These are phyloP conservation scores for Withania somnifera DNA, from an alignment of 305 asterid species.

Conservation along the genomic window DNA sequence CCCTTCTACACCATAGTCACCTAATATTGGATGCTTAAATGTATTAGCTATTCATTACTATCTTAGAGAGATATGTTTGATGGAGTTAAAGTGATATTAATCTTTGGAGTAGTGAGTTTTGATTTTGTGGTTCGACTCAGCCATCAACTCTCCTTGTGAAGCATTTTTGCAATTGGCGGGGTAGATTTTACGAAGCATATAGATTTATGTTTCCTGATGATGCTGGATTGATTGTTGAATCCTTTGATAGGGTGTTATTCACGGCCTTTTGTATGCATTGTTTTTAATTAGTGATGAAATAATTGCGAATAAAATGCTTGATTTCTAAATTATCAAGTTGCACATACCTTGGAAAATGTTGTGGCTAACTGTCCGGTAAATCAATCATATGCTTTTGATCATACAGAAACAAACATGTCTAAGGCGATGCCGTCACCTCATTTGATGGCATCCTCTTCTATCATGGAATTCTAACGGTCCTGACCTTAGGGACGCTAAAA, in stretches of 20 bases:
- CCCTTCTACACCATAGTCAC: not conserved
- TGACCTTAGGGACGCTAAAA: not conserved
- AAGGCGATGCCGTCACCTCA: not conserved
- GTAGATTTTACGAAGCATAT: conserved; percentile 29
- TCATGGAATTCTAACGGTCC: not conserved
- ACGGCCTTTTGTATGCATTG: not conserved
- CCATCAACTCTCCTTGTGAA: conserved; percentile 18
- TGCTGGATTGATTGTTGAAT: not conserved
- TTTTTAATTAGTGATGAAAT: not conserved
- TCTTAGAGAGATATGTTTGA: not conserved
- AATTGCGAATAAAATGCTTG: not conserved
- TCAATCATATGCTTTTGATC: conserved; percentile 3
- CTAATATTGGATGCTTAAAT: not conserved
- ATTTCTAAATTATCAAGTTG: conserved; percentile 14
- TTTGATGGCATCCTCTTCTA: not conserved
- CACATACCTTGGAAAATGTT: not conserved
- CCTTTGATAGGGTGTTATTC: conserved; percentile 19
- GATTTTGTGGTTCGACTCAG: conserved; percentile 8
- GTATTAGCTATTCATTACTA: not conserved
- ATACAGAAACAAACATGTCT: not conserved
- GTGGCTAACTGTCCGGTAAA: not conserved
- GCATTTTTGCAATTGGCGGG: conserved; percentile 59
- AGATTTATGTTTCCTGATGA: not conserved
- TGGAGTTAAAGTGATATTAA: not conserved
- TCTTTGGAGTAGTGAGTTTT: not conserved